Evolutionary conservation across 2,329 filamentous ascomycete species (phyloP), one percentile per base, ranked within the genome.

Genomic region (Trichophyton equinum): DNA sequence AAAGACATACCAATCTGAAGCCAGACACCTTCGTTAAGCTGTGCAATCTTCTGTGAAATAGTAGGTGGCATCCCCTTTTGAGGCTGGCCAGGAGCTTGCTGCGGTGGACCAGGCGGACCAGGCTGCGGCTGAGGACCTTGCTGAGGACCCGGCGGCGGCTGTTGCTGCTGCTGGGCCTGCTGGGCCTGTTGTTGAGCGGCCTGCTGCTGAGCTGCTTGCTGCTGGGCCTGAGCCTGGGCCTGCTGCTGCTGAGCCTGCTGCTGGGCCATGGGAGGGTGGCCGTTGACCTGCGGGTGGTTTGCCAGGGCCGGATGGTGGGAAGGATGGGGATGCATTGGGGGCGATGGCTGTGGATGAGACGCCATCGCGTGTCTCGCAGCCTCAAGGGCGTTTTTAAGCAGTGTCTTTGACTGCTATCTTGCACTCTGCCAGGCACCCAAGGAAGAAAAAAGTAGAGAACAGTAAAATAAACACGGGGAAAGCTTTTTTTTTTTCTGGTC

Each of bases 11-110:
- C 92, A 67, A 97, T 88, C 72, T 94, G 88, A 70, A 95, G 82
- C 92, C 92, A 97, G 60, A 95, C 85, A 57, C 82, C 81, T 76
- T 97, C 92, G 69, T 95, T 97, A 70, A 92, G 82, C 5, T 83
- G 79, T 4, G 84, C 81, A 59, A 96, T 83, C 71, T 89, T 87
- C 68, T 91, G 87, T 67, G 87, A 84, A 22, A 88, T 82, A 57
- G 82, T 80, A 65, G 82, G 78, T 67, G 82, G 83, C 67, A 84
- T 81, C 56, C 74, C 77, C 63, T 79, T 81, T 44, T 61, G 62
- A 5, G 55, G 55, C 38, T 57, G 55, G 18, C 55, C 55, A 9
- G 55, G 55, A 27, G 9, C 22, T 25, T 53, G 49, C 49, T 53
- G 49, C 18, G 49, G 49, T 25, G 49, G 49, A 15, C 49, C 49